These are phyloP conservation scores for Cicer judaicum DNA, from an alignment of 306 rosid genomes.

Conservation along the genomic window DNA sequence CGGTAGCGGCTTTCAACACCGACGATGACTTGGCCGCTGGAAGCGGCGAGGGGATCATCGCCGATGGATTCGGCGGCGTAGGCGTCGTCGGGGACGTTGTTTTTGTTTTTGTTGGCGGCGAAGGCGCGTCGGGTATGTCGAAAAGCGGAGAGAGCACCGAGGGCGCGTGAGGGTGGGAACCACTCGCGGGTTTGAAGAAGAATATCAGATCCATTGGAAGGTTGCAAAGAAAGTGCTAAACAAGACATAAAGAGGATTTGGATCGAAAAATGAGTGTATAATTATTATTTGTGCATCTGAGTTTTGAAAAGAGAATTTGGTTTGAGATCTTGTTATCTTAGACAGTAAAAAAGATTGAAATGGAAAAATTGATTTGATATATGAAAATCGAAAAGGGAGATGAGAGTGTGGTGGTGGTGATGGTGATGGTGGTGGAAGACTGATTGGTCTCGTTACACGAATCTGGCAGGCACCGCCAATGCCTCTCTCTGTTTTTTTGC, in stretches of 20 bases:
- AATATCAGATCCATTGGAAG: constrained; percentile 82
- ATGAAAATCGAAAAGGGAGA: neutral
- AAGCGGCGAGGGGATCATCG: constrained; percentile 88
- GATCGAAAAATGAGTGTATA: constrained; percentile 22
- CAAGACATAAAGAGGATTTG: constrained; percentile 64
- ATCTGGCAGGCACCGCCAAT: constrained; percentile 8
- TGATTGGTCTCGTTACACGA: constrained; percentile 23
- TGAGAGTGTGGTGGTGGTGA: constrained; percentile 25
- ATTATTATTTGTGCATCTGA: constrained; percentile 3
- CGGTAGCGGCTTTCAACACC: constrained; percentile 94
- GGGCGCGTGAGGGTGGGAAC: constrained; percentile 94
- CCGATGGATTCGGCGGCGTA: constrained; percentile 78
- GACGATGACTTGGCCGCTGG: constrained; percentile 91
- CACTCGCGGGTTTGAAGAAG: constrained; percentile 93
- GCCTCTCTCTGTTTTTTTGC: neutral
- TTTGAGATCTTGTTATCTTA: constrained; percentile 24
- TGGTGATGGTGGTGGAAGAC: constrained; percentile 14
- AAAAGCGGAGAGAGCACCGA: constrained; percentile 84
- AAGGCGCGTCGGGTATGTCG: constrained; percentile 82
- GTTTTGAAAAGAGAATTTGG: neutral
- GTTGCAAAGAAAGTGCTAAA: constrained; percentile 87
- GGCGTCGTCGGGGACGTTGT: constrained; percentile 51
- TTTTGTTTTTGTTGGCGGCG: constrained; percentile 50
- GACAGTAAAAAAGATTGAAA: neutral
- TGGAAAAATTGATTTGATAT: neutral